A percentile compares a stretch with the other conserved stretches of the same genome.
These are phyloP conservation scores for Cutaneotrichosporon cyanovorans DNA, from an alignment of 1,284 basidiomycete genomes.

Conservation along the genomic window DNA sequence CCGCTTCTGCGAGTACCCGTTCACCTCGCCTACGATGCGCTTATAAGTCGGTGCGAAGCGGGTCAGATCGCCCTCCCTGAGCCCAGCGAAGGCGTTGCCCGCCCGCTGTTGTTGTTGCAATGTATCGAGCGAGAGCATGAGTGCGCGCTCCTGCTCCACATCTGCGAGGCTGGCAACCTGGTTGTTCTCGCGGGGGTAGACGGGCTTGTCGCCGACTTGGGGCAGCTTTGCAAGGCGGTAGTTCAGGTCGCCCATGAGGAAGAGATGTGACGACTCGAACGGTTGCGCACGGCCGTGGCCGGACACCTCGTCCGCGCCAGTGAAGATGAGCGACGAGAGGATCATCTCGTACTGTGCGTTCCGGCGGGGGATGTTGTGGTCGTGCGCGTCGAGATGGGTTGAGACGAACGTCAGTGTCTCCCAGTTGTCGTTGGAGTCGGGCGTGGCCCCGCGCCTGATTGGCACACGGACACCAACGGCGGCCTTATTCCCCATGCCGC, in stretches of 20 bases:
- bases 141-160: slow-evolving; percentile 54
- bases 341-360: slow-evolving; percentile 73
- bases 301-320: slow-evolving; percentile 37
- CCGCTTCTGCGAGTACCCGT: slow-evolving; percentile 66
- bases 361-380: slow-evolving; percentile 61
- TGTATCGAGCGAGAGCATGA: slow-evolving; percentile 70
- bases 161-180: slow-evolving; percentile 35
- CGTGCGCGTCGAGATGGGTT: slow-evolving; percentile 81
- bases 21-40: slow-evolving; percentile 66
- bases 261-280: slow-evolving; percentile 72
- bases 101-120: slow-evolving; percentile 58
- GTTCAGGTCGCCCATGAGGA: slow-evolving; percentile 83
- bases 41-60: slow-evolving; percentile 84
- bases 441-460: slow-evolving; percentile 48
- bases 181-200: slow-evolving; percentile 25
- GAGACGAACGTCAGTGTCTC: slow-evolving; percentile 88
- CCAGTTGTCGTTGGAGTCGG: slow-evolving; percentile 55
- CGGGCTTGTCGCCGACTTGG: slow-evolving; percentile 30
- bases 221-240: slow-evolving; percentile 65
- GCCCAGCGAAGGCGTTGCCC: slow-evolving; percentile 59
- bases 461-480: slow-evolving; percentile 83
- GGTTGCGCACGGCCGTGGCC: slow-evolving; percentile 55
- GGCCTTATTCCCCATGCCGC: slow-evolving; percentile 87
- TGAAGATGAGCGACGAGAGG: slow-evolving; percentile 72
- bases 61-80: slow-evolving; percentile 76